Evolutionary conservation across 2,329 filamentous ascomycete genomes (phyloP), one percentile per base, ranked within the genome.

Genomic region (Drechslerella stenobrocha): DNA sequence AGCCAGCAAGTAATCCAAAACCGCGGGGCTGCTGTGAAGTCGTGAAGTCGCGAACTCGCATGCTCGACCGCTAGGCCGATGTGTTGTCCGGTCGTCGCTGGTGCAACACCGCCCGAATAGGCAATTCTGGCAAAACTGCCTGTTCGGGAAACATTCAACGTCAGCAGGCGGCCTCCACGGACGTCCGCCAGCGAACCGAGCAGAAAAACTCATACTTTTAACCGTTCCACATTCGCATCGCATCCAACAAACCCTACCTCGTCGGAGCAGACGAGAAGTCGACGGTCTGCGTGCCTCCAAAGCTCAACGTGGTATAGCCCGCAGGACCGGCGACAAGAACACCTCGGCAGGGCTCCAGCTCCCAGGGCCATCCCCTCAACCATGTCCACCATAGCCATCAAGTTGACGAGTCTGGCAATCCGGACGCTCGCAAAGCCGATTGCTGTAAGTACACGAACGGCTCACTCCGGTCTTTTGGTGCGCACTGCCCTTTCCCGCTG

Each of bases 391-490:
- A 50, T 87, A 69, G 85, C 84, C 7, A 77, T 87, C 70, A 87
- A 87, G 74, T 80, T 87, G 71, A 82, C 82, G 28, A 86, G 84
- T 20, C 78, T 87, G 47, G 81, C 80, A 37, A 83, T 87, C 64
- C 80, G 84, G 64, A 87, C 85, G 1, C 77, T 86, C 24, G 85
- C 85, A 11, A 87, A 87, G 74, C 85, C 85, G 1, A 84, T 87
- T 73, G 84, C 83, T 70, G 85, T 87, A 79, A 72, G 80, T 76
- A 51, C 8, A 11, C 44, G 6, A 32, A 35, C 5, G 28, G 15
- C 15, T 9, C 15, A 20, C 8, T 18, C 4, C 15, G 15, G 13
- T 18, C 9, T 42, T 18, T 3, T 7, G n/a, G 2, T 5, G n/a
- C 22, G 13, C 15, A 7, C 15, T 20, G 37, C 5, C n/a, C 32